Percentiles rank a stretch among this genome's conserved stretches.
phyloP scores from a whole-genome alignment of 192 early-diverging fungal genomes.

The Mortierella alpina region DNA sequence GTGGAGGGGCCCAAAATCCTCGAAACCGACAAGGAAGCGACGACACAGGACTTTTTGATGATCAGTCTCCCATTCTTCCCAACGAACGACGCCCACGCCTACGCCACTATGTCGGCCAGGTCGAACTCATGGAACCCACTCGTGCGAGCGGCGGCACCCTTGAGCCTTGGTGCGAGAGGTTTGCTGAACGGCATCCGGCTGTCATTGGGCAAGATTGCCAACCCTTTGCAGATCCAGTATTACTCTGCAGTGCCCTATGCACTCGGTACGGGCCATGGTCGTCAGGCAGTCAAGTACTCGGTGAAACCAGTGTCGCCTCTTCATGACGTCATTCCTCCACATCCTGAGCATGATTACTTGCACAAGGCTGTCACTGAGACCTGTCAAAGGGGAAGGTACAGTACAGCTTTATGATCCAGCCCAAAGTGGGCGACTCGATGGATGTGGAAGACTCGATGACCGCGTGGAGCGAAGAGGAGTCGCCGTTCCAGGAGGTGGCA shows the following conservation, averaged over 20 bases:
- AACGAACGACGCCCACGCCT: slow-evolving; percentile 10
- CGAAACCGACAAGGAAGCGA: slow-evolving; percentile 32
- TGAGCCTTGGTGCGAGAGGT: slow-evolving; percentile 28
- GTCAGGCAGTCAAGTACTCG: slow-evolving; percentile 40
- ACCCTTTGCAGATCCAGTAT: slow-evolving; percentile 40
- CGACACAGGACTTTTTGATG: slow-evolving; percentile 42
- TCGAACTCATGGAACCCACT: not conserved
- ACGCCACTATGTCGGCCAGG: slow-evolving; percentile 5
- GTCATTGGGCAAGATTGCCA: slow-evolving; percentile 15
- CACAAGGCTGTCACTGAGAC: slow-evolving; percentile 20
- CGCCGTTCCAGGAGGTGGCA: slow-evolving; percentile 30
- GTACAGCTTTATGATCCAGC: slow-evolving; percentile 39
- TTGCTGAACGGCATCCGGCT: not conserved
- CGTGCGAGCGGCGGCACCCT: slow-evolving; percentile 16
- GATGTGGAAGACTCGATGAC: slow-evolving; percentile 44
- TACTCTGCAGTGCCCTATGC: slow-evolving; percentile 31
- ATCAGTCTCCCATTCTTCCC: slow-evolving; percentile 30
- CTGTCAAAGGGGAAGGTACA: slow-evolving; percentile 3
- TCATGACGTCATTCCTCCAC: slow-evolving; percentile 5
- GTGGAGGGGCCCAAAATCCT: slow-evolving; percentile 22
- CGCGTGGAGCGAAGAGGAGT: slow-evolving; percentile 23
- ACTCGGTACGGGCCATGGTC: slow-evolving; percentile 20
- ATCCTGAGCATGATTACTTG: slow-evolving; percentile 11
- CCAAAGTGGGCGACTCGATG: slow-evolving; percentile 5
- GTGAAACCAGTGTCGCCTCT: slow-evolving; percentile 13